phyloP scores from a whole-genome alignment of 495 filamentous ascomycete genomes.

The Aspergillus conjunctus region DNA sequence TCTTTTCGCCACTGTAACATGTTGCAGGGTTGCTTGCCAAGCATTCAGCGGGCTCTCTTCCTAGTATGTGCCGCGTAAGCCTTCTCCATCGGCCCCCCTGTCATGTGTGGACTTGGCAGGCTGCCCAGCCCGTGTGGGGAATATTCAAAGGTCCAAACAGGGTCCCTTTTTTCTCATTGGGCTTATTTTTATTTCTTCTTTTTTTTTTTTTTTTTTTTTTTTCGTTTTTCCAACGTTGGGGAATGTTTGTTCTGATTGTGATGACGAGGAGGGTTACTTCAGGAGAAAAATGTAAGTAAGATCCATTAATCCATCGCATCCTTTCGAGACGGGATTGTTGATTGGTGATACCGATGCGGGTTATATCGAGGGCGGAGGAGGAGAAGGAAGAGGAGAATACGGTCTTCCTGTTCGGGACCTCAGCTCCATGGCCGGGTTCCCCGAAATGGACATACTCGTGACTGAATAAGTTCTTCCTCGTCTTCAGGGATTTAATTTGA shows the following conservation, averaged over 20 bases:
- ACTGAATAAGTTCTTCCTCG: neutral
- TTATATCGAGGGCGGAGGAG: neutral
- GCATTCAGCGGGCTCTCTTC: conserved; percentile 23
- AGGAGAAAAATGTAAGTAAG: too few species aligned
- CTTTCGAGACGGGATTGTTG: neutral
- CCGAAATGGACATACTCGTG: neutral
- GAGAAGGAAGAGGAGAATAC: neutral
- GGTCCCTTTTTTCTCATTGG: neutral
- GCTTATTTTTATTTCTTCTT: neutral
- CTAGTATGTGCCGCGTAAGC: conserved; percentile 33
- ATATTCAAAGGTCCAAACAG: neutral
- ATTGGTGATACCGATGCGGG: neutral
- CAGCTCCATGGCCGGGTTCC: neutral
- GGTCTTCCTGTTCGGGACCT: too few species aligned
- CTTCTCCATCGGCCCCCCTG: conserved; percentile 29
- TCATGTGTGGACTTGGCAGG: conserved; percentile 32
- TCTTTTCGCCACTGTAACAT: conserved; percentile 14
- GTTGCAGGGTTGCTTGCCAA: conserved; percentile 18
- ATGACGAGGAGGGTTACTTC: too few species aligned
- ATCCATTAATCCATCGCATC: neutral
- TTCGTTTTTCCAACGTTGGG: neutral
- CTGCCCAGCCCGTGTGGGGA: conserved; percentile 24
- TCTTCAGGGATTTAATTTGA: too few species aligned
- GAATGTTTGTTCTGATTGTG: neutral
- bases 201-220: neutral